Conservation (phyloP, 495 filamentous ascomycete genomes). For the Neurospora sp. region DNA sequence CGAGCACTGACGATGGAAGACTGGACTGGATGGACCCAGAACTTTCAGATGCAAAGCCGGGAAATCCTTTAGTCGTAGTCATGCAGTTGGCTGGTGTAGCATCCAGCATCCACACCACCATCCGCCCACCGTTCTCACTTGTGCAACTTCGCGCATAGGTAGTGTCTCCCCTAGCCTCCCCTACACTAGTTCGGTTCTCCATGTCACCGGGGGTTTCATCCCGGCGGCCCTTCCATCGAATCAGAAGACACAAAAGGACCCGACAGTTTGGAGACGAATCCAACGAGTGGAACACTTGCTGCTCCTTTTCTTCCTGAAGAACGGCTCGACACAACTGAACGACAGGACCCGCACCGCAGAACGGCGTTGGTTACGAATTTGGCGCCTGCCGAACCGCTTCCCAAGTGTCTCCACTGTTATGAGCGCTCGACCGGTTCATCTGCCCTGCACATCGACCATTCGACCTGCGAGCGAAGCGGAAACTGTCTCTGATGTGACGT, state of each 20-base stretch:
- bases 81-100: not conserved
- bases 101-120: not conserved
- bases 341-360: not conserved
- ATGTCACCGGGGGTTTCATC: not conserved
- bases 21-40: not conserved
- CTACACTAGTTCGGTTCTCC: not conserved
- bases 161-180: not conserved
- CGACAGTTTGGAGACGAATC: not conserved
- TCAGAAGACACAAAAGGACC: not conserved
- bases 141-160: not conserved
- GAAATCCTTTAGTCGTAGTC: not conserved
- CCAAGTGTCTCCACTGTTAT: not conserved
- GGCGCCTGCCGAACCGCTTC: not conserved
- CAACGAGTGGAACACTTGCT: not conserved
- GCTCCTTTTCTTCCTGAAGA: not conserved
- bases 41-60: not conserved
- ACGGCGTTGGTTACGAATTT: not conserved
- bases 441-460: not conserved
- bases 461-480: not conserved
- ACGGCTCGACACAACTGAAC: not conserved
- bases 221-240: not conserved
- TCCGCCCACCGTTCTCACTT: not conserved
- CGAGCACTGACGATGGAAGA: not conserved
- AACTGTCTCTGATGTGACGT: not conserved
- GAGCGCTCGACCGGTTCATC: not conserved